Conservation (phyloP, 2,329 filamentous ascomycete genomes). For the Daldinia sp. region DNA sequence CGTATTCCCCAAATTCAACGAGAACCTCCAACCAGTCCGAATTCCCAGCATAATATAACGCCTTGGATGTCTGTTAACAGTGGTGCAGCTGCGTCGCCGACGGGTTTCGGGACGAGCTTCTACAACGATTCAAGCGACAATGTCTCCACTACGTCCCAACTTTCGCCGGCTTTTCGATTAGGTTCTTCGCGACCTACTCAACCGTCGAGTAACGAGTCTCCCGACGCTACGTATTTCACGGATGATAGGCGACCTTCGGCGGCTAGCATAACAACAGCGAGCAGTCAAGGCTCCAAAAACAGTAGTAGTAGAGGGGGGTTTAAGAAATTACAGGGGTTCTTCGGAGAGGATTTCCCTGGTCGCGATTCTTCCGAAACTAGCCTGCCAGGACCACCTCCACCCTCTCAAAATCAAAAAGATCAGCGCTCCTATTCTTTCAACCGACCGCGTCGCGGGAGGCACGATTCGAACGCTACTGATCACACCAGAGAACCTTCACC, state of each 20-base stretch:
- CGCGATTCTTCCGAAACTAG: conserved; percentile 78
- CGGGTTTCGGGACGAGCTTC: conserved; percentile 64
- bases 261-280: conserved; percentile 84
- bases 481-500: conserved; percentile 77
- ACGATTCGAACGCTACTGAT: conserved; percentile 80
- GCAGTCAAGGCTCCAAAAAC: conserved; percentile 82
- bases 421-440: conserved; percentile 70
- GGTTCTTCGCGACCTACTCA: conserved; percentile 45
- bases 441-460: conserved; percentile 73
- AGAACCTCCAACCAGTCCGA: conserved; percentile 63
- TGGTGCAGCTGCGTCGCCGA: conserved; percentile 48
- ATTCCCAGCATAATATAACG: conserved; percentile 61
- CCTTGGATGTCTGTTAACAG: conserved; percentile 64
- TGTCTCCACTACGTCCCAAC: conserved; percentile 66
- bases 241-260: conserved; percentile 87
- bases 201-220: conserved; percentile 62
- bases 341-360: conserved; percentile 86
- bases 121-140: conserved; percentile 81
- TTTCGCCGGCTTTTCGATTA: conserved; percentile 74
- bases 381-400: conserved; percentile 58
- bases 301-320: conserved; percentile 75
- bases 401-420: conserved; percentile 59
- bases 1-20: conserved; percentile 67
- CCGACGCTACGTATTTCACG: conserved; percentile 66
- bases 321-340: conserved; percentile 89